Evolutionary conservation across 2,329 filamentous ascomycete genomes (phyloP).

Genomic region (Hypoxylon sp.): DNA sequence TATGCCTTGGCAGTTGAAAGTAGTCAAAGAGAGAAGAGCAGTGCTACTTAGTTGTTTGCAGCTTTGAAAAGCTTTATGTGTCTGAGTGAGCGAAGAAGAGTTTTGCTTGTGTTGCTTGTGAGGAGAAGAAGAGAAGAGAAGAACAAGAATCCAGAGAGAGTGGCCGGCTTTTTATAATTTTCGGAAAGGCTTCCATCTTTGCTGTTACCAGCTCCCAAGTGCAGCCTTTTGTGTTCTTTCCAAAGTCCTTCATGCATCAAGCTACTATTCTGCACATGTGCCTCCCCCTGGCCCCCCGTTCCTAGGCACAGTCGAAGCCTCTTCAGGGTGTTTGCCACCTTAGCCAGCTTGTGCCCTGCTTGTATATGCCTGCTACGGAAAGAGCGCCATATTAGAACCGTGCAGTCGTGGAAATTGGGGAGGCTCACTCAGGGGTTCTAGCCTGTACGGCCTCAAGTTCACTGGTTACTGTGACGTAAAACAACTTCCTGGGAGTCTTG

Average conservation of each 20-base stretch:
- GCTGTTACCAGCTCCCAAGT: neutral
- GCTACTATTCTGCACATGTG: neutral
- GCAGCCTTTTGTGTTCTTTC: neutral
- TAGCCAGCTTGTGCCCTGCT: slow-evolving; percentile 1
- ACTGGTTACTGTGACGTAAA: slow-evolving; percentile 1
- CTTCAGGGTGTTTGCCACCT: neutral
- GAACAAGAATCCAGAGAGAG: neutral
- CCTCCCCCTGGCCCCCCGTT: too few species aligned
- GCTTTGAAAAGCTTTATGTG: neutral
- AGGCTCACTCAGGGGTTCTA: neutral
- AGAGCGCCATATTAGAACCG: neutral
- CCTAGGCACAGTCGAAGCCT: neutral
- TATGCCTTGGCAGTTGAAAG: neutral
- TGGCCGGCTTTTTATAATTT: slow-evolving; percentile 12
- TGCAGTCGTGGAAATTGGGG: neutral
- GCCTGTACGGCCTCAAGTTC: neutral
- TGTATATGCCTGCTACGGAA: neutral
- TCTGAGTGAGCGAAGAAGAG: neutral
- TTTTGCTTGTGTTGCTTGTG: neutral
- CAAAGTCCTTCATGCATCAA: neutral
- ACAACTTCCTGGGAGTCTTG: neutral
- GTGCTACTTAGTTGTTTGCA: neutral
- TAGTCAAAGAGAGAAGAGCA: slow-evolving; percentile 2
- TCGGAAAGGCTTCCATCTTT: neutral
- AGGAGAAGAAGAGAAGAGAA: slow-evolving; percentile 4